Conservation (phyloP, 2,329 filamentous ascomycete species). For the Sodiomyces alkalinus region DNA sequence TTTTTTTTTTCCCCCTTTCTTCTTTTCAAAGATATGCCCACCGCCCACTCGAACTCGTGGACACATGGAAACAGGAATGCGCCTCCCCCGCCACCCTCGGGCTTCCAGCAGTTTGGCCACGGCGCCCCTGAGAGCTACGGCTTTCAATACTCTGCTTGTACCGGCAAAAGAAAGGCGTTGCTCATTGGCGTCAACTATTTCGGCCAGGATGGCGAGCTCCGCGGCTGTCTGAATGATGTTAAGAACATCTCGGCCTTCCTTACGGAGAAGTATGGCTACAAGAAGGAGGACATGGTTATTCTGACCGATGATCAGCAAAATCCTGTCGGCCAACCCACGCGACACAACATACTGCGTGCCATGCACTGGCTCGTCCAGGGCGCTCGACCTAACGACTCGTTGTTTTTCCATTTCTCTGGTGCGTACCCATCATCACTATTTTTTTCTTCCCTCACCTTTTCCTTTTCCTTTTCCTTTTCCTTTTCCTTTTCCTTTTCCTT, state of each 20-base stretch:
- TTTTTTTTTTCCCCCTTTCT: background rate
- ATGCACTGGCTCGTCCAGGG: slow-evolving; percentile 99
- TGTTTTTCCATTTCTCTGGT: slow-evolving; percentile 98
- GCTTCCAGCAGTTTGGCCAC: slow-evolving; percentile 59
- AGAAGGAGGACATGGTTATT: slow-evolving; percentile 91
- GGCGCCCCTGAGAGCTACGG: slow-evolving; percentile 68
- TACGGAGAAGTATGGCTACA: slow-evolving; percentile 80
- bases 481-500: no score
- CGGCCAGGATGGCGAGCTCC: slow-evolving; percentile 73
- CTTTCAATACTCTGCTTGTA: slow-evolving; percentile 87
- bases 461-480: no score
- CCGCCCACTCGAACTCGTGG: slow-evolving; percentile 35
- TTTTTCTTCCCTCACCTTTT: no score
- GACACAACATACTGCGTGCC: slow-evolving; percentile 83
- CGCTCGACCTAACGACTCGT: slow-evolving; percentile 77
- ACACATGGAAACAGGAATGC: slow-evolving; percentile 38
- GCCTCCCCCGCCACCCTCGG: slow-evolving; percentile 51
- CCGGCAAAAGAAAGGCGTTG: slow-evolving; percentile 73
- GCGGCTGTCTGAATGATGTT: slow-evolving; percentile 94
- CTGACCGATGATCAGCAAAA: slow-evolving; percentile 95
- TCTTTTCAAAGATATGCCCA: slow-evolving; percentile 22
- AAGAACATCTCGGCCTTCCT: slow-evolving; percentile 93
- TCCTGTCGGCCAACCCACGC: slow-evolving; percentile 91
- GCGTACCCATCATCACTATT: no score
- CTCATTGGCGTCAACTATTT: slow-evolving; percentile 97